These are phyloP conservation scores for Penicillium verrucosum DNA, from an alignment of 2,329 filamentous ascomycete genomes.

Conservation along the genomic window DNA sequence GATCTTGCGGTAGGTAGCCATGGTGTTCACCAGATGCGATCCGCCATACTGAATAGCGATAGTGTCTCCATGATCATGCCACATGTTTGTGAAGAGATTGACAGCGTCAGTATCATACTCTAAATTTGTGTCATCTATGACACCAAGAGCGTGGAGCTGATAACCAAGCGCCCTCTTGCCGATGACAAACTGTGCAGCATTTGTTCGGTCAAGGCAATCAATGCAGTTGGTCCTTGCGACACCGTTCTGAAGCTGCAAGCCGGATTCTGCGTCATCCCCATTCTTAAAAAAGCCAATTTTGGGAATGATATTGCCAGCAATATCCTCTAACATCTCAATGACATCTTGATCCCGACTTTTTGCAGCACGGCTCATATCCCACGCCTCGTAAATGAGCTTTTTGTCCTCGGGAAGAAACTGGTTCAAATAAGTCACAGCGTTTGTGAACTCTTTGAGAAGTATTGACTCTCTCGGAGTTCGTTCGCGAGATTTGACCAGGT, in stretches of 20 bases:
- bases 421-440: slow-evolving; percentile 86
- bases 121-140: slow-evolving; percentile 73
- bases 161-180: slow-evolving; percentile 90
- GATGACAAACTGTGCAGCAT: slow-evolving; percentile 96
- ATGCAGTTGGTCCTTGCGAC: slow-evolving; percentile 96
- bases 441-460: slow-evolving; percentile 79
- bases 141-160: slow-evolving; percentile 85
- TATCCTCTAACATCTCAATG: slow-evolving; percentile 83
- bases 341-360: slow-evolving; percentile 92
- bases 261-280: slow-evolving; percentile 66
- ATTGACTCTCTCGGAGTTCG: slow-evolving; percentile 88
- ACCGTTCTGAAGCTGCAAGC: slow-evolving; percentile 77
- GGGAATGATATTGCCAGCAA: slow-evolving; percentile 80
- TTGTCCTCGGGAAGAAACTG: slow-evolving; percentile 82
- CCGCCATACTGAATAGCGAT: slow-evolving; percentile 97
- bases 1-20: slow-evolving; percentile 98
- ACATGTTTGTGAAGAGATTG: slow-evolving; percentile 97
- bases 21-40: slow-evolving; percentile 96
- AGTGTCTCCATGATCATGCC: slow-evolving; percentile 94
- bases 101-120: slow-evolving; percentile 95
- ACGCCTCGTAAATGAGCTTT: slow-evolving; percentile 89
- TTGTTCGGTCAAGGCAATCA: slow-evolving; percentile 93
- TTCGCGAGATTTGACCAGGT: slow-evolving; percentile 86
- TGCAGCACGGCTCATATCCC: slow-evolving; percentile 96
- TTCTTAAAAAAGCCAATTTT: slow-evolving; percentile 95